Evolutionary conservation across 2,329 filamentous ascomycete genomes (phyloP).

Genomic region (Xylaria sp.): DNA sequence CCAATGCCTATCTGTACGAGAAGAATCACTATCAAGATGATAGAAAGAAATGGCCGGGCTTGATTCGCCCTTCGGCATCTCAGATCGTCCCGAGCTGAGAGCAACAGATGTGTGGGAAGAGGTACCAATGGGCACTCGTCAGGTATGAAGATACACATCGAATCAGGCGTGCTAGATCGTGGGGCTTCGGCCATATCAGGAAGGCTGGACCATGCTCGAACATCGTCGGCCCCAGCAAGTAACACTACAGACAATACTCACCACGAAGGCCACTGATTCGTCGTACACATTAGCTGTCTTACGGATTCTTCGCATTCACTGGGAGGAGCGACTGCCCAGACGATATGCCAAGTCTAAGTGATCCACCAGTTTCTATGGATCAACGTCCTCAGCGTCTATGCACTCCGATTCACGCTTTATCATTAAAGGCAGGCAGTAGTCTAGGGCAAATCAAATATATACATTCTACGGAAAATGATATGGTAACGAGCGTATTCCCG

Average conservation of each 20-base stretch:
- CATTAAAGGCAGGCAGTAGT: not conserved
- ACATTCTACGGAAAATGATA: not conserved
- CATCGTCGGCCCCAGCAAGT: not conserved
- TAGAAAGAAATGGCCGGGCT: not conserved
- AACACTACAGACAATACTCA: not conserved
- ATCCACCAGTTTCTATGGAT: not conserved
- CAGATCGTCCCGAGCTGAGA: not conserved
- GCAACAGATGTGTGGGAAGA: not conserved
- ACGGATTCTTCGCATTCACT: not conserved
- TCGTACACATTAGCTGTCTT: not conserved
- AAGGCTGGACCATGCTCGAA: not conserved
- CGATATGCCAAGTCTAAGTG: not conserved
- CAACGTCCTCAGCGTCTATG: too few species aligned
- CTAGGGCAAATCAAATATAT: conserved; percentile 4
- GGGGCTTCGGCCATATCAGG: not conserved
- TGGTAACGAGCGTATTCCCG: not conserved
- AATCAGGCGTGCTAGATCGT: not conserved
- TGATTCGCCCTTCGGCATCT: not conserved
- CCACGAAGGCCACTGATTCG: not conserved
- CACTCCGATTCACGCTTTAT: not conserved
- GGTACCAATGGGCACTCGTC: not conserved
- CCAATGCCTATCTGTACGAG: not conserved
- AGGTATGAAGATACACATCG: not conserved
- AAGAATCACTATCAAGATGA: not conserved
- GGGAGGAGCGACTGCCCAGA: not conserved